Evolutionary conservation across 75 land plant species (phyloP).

Genomic region (Cunninghamia lanceolata): DNA sequence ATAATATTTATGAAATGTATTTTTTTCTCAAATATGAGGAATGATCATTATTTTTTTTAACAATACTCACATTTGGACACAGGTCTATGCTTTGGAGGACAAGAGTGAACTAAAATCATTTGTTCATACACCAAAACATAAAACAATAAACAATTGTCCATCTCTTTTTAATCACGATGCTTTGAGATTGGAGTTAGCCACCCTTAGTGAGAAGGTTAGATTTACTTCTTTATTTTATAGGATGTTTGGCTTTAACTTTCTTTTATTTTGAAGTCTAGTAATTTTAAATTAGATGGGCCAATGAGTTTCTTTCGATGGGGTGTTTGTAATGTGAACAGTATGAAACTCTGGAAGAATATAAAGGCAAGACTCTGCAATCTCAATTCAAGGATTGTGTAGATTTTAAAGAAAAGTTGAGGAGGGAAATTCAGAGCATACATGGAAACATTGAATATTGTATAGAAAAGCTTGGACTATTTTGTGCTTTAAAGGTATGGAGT

Average conservation of each 20-base stretch:
- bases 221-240: not conserved
- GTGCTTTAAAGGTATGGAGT: conserved; percentile 65
- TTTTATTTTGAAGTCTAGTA: not conserved
- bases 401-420: conserved; percentile 30
- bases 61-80: not conserved
- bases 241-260: not conserved
- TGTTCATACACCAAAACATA: conserved; percentile 60
- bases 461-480: conserved; percentile 66
- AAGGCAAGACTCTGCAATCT: conserved; percentile 12
- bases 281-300: not conserved
- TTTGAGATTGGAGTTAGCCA: conserved; percentile 38
- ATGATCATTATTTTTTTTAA: not conserved
- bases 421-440: conserved; percentile 41
- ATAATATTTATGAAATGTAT: not conserved
- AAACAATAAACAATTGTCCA: conserved; percentile 31
- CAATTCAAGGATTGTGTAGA: conserved; percentile 44
- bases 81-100: conserved; percentile 65
- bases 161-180: conserved; percentile 5
- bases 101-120: conserved; percentile 51
- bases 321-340: conserved; percentile 24
- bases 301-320: not conserved
- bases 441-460: conserved; percentile 59
- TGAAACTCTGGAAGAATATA: conserved; percentile 28
- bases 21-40: not conserved
- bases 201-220: conserved; percentile 45